Evolutionary conservation across 768 basidiomycete genomes (phyloP).

Genomic region (Rhodotorula toruloides): DNA sequence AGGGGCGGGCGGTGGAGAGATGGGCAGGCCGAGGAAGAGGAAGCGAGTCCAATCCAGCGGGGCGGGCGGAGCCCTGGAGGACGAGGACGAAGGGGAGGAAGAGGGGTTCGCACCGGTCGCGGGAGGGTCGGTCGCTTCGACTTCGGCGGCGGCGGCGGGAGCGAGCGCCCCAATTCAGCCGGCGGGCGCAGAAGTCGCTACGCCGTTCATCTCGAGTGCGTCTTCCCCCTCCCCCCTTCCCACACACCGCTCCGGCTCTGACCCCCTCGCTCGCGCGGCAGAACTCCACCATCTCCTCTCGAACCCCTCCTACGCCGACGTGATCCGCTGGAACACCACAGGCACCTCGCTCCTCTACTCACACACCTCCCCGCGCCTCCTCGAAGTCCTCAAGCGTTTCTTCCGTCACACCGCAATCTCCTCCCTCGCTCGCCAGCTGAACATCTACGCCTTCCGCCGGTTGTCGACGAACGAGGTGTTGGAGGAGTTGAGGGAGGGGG

Average conservation of each 20-base stretch:
- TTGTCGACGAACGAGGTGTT: not conserved
- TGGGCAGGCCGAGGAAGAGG: too few species aligned
- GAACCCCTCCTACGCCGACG: slow-evolving; percentile 2
- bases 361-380: slow-evolving; percentile 16
- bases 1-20: too few species aligned
- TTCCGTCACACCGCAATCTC: slow-evolving; percentile 18
- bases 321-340: slow-evolving; percentile 12
- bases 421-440: slow-evolving; percentile 19
- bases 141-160: not conserved
- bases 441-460: slow-evolving; percentile 21
- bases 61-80: too few species aligned
- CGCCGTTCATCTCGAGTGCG: slow-evolving; percentile 28
- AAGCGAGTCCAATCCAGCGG: too few species aligned
- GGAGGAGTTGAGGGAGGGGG: not conserved
- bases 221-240: too few species aligned
- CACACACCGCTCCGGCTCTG: not conserved
- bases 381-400: slow-evolving; percentile 12
- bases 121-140: too few species aligned
- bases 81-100: too few species aligned
- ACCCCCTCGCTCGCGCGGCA: not conserved
- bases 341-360: slow-evolving; percentile 13
- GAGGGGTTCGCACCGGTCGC: too few species aligned
- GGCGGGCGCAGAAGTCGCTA: not conserved
- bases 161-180: not conserved
- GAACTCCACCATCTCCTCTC: slow-evolving; percentile 23